These are phyloP conservation scores for Phytophthora lateralis DNA, from an alignment of 352 stramenopile species.

Conservation along the genomic window DNA sequence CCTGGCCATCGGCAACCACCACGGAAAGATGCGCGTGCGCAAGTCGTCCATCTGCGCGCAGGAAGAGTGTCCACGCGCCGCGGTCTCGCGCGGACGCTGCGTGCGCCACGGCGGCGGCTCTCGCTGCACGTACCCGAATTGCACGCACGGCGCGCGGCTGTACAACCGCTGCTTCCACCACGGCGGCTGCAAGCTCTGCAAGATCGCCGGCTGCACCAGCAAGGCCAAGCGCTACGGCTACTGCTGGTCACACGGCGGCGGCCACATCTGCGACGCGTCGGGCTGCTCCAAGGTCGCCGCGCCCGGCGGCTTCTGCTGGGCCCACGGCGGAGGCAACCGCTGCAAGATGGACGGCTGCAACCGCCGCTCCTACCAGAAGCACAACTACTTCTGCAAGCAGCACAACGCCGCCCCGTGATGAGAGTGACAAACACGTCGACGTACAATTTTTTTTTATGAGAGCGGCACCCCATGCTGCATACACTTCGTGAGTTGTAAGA, in stretches of 20 bases:
- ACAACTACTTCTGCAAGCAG: constrained; percentile 75
- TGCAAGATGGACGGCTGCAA: constrained; percentile 77
- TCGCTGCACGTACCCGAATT: constrained; percentile 62
- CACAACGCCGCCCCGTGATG: constrained; percentile 42
- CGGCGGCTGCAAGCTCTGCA: constrained; percentile 69
- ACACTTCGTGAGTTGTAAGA: constrained; percentile 28
- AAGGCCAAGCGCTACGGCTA: constrained; percentile 77
- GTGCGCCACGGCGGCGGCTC: constrained; percentile 21
- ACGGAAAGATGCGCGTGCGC: constrained; percentile 72
- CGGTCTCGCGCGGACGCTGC: constrained; percentile 58
- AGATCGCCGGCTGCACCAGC: constrained; percentile 62
- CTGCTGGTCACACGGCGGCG: constrained; percentile 73
- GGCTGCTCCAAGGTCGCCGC: constrained; percentile 71
- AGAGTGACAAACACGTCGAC: constrained; percentile 23
- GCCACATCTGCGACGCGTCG: constrained; percentile 57
- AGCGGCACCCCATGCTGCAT: constrained; percentile 3
- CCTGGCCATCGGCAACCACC: constrained; percentile 58
- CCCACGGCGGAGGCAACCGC: constrained; percentile 58
- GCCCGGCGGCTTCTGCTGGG: constrained; percentile 48
- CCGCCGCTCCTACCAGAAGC: constrained; percentile 69
- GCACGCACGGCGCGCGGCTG: constrained; percentile 57
- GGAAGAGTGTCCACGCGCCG: constrained; percentile 51
- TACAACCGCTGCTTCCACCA: constrained; percentile 78
- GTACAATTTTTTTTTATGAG: constrained; percentile 23
- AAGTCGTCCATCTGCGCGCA: constrained; percentile 69